Evolutionary conservation across 2,329 filamentous ascomycete species (phyloP).

Genomic region (Fusarium fujikuroi): DNA sequence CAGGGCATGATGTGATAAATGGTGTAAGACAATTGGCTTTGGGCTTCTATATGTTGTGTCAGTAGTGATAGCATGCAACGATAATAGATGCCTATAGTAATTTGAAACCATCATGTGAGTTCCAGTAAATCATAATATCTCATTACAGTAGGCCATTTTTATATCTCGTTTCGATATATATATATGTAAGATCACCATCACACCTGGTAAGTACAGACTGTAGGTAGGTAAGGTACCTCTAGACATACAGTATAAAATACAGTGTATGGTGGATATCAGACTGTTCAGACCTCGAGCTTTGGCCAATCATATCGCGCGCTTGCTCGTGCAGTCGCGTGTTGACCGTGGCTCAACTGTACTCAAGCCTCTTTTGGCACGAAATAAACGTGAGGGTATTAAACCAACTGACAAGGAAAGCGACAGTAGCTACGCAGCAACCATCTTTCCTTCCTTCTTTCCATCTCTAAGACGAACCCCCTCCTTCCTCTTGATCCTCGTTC

Average conservation of each 20-base stretch:
- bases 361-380: slow-evolving; percentile 35
- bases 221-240: neutral
- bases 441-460: slow-evolving; percentile 10
- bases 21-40: slow-evolving; percentile 4
- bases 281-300: neutral
- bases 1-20: neutral
- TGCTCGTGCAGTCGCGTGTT: slow-evolving; percentile 41
- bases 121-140: neutral
- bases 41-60: slow-evolving; percentile 2
- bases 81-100: slow-evolving; percentile 7
- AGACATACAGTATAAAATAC: neutral
- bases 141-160: neutral
- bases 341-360: slow-evolving; percentile 39
- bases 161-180: neutral
- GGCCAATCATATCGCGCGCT: slow-evolving; percentile 43
- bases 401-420: slow-evolving; percentile 25
- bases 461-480: slow-evolving; percentile 22
- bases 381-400: slow-evolving; percentile 18
- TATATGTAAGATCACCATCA: neutral
- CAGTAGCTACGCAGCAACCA: slow-evolving; percentile 9
- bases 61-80: slow-evolving; percentile 9
- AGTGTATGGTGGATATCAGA: neutral
- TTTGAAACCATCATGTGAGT: neutral
- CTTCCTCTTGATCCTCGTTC: neutral
- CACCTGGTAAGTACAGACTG: too few species aligned